Percentiles rank a stretch among this genome's conserved stretches.
These are phyloP conservation scores for Stephanocyclus meneghinianus DNA, from an alignment of 352 stramenopile species.

Conservation along the genomic window DNA sequence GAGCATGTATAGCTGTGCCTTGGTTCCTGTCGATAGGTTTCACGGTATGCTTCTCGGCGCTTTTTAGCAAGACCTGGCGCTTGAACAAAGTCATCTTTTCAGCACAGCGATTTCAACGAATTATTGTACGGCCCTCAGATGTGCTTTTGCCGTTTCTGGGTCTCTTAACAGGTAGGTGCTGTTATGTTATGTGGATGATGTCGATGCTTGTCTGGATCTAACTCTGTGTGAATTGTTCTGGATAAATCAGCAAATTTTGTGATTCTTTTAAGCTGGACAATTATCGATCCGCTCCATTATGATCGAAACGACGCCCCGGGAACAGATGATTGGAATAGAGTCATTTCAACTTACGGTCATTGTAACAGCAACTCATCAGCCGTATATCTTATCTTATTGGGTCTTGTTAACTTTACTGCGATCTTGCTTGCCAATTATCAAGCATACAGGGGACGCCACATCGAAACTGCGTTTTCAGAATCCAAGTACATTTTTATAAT, in stretches of 20 bases:
- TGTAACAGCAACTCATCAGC: constrained; percentile 21
- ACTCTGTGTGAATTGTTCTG: not conserved
- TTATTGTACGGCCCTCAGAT: constrained; percentile 45
- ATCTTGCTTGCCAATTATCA: not conserved
- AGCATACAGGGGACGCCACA: not conserved
- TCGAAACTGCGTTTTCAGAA: not conserved
- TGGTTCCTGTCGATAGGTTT: constrained; percentile 52
- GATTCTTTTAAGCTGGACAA: constrained; percentile 54
- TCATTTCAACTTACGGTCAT: constrained; percentile 40
- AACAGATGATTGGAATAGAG: constrained; percentile 42
- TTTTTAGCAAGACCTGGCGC: not conserved
- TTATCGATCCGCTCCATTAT: constrained; percentile 52
- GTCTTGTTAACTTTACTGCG: not conserved
- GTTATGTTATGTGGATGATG: constrained; percentile 20
- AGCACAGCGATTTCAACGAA: constrained; percentile 10
- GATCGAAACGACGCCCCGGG: constrained; percentile 13
- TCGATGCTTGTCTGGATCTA: constrained; percentile 38
- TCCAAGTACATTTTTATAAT: not conserved
- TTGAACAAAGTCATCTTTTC: constrained; percentile 13
- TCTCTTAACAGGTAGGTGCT: constrained; percentile 10
- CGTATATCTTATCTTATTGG: not conserved
- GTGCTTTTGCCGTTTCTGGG: constrained; percentile 1
- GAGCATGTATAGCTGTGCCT: constrained; percentile 40
- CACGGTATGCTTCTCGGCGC: constrained; percentile 15
- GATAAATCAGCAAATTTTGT: constrained; percentile 37